Evolutionary conservation across 768 basidiomycete species (phyloP), one percentile per base, ranked within the genome.

Genomic region (Termitomyces sp.): DNA sequence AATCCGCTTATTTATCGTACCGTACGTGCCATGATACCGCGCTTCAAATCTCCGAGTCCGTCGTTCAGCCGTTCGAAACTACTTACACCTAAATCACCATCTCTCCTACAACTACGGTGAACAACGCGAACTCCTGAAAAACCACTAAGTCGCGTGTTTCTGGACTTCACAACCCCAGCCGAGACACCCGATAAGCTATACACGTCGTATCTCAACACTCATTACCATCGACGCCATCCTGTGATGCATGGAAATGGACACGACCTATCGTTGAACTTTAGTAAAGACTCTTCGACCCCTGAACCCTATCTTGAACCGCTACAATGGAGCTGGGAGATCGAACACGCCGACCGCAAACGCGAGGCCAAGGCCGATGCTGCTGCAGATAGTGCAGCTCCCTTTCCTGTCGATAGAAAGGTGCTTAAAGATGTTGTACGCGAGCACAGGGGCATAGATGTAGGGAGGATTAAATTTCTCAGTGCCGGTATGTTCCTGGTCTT

Each of bases 351-450:
- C 68, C 75, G 89, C 45, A 79, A 75, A 64, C 79, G 72, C 36
- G 90, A 92, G 70, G 79, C 81, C 2, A 81, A 79, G 63, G 83
- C 81, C 2, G 89, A 91, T 61, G 80, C 81, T 14, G 80, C 80
- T 3, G 63, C 85, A 20, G 87, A 90, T 64, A 82, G 81, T 34
- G 75, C 79, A 10, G 79, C 78, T 5, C 88, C 88, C 24, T 91
- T 93, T 65, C 83, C 83, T 54, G 86, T 93, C 26, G 92, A 93
- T 71, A 74, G 91, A 55, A 79, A 79, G 55, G 77, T 91, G 22
- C 75, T 94, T 60, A 88, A 84, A 70, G 89, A 91, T 62, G 85
- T 93, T 43, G 85, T 93, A 8, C 77, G 83, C 47, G 88, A 91
- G 66, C 87, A 85, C 63, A 81, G 87, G 72, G 79, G 74, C 22